Evolutionary conservation across 192 early-diverging fungal species (phyloP).

Genomic region (Allomyces macrogynus): DNA sequence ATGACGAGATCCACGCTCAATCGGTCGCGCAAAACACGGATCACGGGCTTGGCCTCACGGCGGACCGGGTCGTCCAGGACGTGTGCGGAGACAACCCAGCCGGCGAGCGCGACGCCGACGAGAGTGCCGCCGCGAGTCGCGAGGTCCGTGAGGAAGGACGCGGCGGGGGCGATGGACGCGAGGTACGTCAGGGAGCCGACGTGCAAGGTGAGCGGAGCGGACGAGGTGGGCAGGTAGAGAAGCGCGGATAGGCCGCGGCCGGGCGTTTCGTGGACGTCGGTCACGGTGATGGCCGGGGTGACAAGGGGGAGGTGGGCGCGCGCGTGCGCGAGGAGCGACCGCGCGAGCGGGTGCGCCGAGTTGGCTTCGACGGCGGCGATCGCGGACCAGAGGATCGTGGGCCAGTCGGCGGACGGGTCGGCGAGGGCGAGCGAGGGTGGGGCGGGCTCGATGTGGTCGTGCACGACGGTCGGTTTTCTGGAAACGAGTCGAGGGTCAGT

Average conservation of each 20-base stretch:
- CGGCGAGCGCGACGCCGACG: constrained; percentile 22
- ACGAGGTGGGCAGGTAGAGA: background rate
- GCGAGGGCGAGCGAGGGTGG: background rate
- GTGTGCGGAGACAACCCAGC: constrained; percentile 16
- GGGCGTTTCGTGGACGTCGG: constrained; percentile 33
- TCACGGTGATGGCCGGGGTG: constrained; percentile 17
- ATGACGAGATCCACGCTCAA: constrained; percentile 50
- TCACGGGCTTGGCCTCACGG: constrained; percentile 28
- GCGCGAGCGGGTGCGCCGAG: constrained; percentile 52
- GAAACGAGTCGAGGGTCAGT: constrained; percentile 6
- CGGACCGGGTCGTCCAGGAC: constrained; percentile 39
- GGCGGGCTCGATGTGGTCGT: background rate
- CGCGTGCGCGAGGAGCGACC: constrained; percentile 23
- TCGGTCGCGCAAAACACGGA: constrained; percentile 17
- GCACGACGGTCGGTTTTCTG: constrained; percentile 3
- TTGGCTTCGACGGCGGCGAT: constrained; percentile 11
- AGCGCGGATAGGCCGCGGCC: constrained; percentile 40
- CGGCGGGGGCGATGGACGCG: background rate
- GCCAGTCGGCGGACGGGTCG: constrained; percentile 1
- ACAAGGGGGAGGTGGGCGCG: background rate
- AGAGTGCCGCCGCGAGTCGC: constrained; percentile 3
- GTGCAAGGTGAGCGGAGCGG: too few relatives aligned
- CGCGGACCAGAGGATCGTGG: constrained; percentile 13
- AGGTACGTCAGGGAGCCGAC: background rate
- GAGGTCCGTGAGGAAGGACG: background rate